Evolutionary conservation across 305 asterid genomes (phyloP).

Genomic region (Rubia peregrina): DNA sequence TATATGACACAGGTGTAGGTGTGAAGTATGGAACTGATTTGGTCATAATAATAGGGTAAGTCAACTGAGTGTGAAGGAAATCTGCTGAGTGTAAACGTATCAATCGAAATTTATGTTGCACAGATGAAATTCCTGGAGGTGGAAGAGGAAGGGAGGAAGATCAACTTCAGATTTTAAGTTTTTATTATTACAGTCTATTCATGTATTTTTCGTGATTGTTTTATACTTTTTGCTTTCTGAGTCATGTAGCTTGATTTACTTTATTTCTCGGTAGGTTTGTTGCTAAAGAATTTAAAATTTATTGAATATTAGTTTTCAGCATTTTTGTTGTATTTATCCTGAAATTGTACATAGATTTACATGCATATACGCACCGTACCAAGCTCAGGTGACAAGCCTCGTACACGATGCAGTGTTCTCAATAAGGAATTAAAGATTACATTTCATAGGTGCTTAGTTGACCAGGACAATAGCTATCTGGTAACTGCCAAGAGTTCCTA

Average conservation of each 20-base stretch:
- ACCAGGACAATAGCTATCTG: background rate
- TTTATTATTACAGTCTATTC: background rate
- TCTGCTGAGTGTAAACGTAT: background rate
- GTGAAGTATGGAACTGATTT: background rate
- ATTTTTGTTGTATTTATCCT: background rate
- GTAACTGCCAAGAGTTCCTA: background rate
- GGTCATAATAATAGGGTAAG: background rate
- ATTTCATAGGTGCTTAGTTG: background rate
- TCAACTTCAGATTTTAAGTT: background rate
- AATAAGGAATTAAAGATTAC: too few relatives aligned
- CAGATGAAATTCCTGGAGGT: background rate
- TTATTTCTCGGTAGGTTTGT: background rate
- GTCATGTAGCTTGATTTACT: background rate
- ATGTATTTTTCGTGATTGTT: background rate
- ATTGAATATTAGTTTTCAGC: background rate
- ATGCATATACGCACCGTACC: background rate
- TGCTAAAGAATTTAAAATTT: background rate
- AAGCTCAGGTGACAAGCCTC: background rate
- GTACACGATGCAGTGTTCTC: background rate
- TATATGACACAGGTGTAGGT: background rate
- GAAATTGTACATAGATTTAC: background rate
- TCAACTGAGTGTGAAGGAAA: background rate
- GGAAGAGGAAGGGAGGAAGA: background rate
- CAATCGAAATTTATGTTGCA: background rate
- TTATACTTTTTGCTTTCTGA: background rate